phyloP scores from a whole-genome alignment of 805 yeast genomes.

The Torulaspora indica region DNA sequence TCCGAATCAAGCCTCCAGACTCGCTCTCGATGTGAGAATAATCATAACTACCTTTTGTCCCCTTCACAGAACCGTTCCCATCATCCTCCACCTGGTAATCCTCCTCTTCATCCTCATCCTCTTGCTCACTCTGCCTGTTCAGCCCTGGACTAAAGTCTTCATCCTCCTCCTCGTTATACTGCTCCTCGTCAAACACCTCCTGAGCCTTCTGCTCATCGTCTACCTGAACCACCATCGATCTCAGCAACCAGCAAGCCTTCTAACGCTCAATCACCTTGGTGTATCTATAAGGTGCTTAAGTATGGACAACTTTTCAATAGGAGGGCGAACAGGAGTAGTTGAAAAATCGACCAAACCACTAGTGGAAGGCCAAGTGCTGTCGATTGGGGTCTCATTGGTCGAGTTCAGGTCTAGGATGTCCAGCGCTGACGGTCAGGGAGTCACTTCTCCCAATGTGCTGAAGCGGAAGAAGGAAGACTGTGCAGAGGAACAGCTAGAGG shows the following conservation, averaged over 20 bases:
- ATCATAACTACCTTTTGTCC: constrained; percentile 20
- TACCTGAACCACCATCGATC: background rate
- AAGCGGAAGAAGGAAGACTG: constrained; percentile 69
- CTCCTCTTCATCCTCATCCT: constrained; percentile 36
- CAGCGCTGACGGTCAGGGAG: constrained; percentile 17
- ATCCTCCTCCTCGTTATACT: constrained; percentile 37
- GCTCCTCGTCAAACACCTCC: constrained; percentile 27
- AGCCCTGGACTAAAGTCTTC: constrained; percentile 38
- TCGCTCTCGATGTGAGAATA: constrained; percentile 54
- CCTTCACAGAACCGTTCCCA: constrained; percentile 36
- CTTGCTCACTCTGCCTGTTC: constrained; percentile 31
- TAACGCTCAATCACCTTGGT: too few relatives aligned
- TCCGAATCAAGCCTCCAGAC: constrained; percentile 61
- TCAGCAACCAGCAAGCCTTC: background rate
- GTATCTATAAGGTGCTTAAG: background rate
- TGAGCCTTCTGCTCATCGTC: constrained; percentile 6
- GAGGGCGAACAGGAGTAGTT: background rate
- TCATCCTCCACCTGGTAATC: constrained; percentile 25
- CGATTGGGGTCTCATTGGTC: background rate
- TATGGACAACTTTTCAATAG: background rate
- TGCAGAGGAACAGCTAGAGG: constrained; percentile 40
- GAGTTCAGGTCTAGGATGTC: constrained; percentile 6
- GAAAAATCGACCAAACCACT: constrained; percentile 1
- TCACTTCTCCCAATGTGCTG: constrained; percentile 36
- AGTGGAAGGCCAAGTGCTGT: background rate